phyloP scores from a whole-genome alignment of 805 yeast genomes.

The Priceomyces carsonii region DNA sequence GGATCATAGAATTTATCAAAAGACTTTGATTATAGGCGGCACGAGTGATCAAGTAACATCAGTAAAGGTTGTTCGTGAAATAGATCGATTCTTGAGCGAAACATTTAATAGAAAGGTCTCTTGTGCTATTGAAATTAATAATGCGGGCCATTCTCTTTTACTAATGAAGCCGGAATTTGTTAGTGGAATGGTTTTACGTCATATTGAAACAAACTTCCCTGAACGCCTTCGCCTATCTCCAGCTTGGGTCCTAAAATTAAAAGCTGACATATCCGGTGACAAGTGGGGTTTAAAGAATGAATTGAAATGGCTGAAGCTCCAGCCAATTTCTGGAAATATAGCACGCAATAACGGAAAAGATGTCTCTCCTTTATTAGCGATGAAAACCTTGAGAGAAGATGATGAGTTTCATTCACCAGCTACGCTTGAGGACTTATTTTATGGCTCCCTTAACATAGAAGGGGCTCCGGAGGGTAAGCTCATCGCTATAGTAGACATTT shows the following conservation, averaged over 20 bases:
- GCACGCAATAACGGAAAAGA: conserved; percentile 28
- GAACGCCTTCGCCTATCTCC: conserved; percentile 55
- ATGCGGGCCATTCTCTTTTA: conserved; percentile 67
- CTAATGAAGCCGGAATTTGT: conserved; percentile 63
- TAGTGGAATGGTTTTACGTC: conserved; percentile 61
- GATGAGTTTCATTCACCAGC: conserved; percentile 63
- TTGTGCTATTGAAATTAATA: conserved; percentile 36
- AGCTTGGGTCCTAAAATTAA: conserved; percentile 68
- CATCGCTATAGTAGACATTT: conserved; percentile 65
- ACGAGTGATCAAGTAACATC: conserved; percentile 59
- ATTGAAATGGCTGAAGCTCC: conserved; percentile 63
- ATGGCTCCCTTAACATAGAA: conserved; percentile 15
- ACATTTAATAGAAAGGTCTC: conserved; percentile 28
- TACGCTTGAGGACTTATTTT: conserved; percentile 48
- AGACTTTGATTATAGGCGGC: conserved; percentile 61
- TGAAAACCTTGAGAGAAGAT: conserved; percentile 72
- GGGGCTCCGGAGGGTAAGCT: conserved; percentile 35
- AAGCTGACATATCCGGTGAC: conserved; percentile 63
- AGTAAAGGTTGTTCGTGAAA: conserved; percentile 28
- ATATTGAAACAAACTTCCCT: conserved; percentile 50
- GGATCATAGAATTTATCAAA: conserved; percentile 33
- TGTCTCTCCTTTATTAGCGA: conserved; percentile 57
- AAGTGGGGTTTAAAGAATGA: conserved; percentile 83
- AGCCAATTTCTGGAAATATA: conserved; percentile 50
- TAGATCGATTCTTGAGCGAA: conserved; percentile 25